Evolutionary conservation across 768 basidiomycete genomes (phyloP).

Genomic region (Saitozyma podzolica): DNA sequence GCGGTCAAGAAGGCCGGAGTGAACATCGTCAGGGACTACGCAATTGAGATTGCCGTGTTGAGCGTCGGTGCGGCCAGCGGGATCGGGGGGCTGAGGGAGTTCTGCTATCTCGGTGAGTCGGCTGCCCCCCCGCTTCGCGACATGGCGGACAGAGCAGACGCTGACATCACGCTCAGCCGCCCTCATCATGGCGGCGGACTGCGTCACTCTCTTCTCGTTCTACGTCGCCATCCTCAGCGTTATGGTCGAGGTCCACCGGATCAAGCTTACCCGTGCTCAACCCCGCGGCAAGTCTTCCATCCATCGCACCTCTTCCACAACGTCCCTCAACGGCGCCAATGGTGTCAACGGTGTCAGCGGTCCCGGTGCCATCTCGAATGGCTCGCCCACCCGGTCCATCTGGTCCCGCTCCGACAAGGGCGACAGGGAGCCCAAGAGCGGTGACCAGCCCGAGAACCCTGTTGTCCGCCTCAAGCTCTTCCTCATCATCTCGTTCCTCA

Average conservation of each 20-base stretch:
- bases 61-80: constrained; percentile 80
- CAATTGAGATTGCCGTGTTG: constrained; percentile 86
- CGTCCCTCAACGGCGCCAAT: constrained; percentile 31
- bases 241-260: constrained; percentile 77
- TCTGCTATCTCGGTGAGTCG: constrained; percentile 70
- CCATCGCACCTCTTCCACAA: constrained; percentile 39
- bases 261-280: constrained; percentile 56
- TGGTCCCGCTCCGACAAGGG: constrained; percentile 7
- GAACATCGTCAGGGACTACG: constrained; percentile 87
- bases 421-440: constrained; percentile 18
- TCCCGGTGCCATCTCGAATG: constrained; percentile 13
- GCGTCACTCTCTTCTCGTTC: constrained; percentile 83
- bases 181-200: constrained; percentile 80
- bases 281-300: constrained; percentile 28
- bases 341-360: constrained; percentile 2
- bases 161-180: constrained; percentile 59
- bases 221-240: constrained; percentile 84
- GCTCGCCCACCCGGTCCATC: constrained; percentile 13
- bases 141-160: not conserved
- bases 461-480: constrained; percentile 85
- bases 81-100: constrained; percentile 86
- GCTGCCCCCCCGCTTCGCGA: no score
- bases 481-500: constrained; percentile 86
- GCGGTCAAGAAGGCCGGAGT: constrained; percentile 76
- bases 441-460: constrained; percentile 65